A percentile compares a stretch with the other conserved stretches of the same genome.
phyloP scores from a whole-genome alignment of 306 rosid species.

The Albizia julibrissin region DNA sequence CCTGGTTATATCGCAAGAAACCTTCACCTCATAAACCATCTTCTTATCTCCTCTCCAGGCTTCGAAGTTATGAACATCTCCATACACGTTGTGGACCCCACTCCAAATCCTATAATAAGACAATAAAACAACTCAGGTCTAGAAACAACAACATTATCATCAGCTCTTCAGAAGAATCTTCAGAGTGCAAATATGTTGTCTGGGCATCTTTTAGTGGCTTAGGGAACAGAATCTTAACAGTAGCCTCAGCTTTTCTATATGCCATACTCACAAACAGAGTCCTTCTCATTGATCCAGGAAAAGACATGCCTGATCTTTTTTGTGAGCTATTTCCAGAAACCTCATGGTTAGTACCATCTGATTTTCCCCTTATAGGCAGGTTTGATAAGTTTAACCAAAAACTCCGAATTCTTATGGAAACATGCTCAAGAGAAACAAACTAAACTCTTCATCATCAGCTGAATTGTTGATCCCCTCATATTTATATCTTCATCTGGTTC shows the following conservation, averaged over 20 bases:
- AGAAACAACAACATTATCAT: conserved; percentile 9
- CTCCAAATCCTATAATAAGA: conserved; percentile 47
- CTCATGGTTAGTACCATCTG: conserved; percentile 52
- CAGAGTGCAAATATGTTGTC: conserved; percentile 53
- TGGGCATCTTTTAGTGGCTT: conserved; percentile 64
- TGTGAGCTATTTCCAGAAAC: conserved; percentile 61
- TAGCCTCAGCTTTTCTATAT: conserved; percentile 58
- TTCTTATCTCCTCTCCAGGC: conserved; percentile 50
- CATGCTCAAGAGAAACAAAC: conserved; percentile 42
- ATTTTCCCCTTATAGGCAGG: conserved; percentile 41
- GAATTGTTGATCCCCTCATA: conserved; percentile 37
- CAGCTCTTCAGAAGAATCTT: conserved; percentile 17
- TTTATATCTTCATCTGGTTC: conserved; percentile 70
- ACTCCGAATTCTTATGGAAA: conserved; percentile 50
- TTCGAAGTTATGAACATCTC: conserved; percentile 55
- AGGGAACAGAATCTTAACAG: conserved; percentile 52
- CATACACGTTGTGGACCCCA: conserved; percentile 59
- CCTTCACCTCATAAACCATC: conserved; percentile 41
- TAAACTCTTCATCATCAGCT: conserved; percentile 12
- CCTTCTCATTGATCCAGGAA: conserved; percentile 61
- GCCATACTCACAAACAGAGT: conserved; percentile 57
- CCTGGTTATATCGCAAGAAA: conserved; percentile 41
- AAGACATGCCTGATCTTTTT: conserved; percentile 52
- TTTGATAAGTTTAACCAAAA: conserved; percentile 43
- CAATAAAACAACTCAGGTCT: conserved; percentile 40